Evolutionary conservation across 805 yeast genomes (phyloP), one percentile per base, ranked within the genome.

Genomic region (Nakazawaea ambrosiae): DNA sequence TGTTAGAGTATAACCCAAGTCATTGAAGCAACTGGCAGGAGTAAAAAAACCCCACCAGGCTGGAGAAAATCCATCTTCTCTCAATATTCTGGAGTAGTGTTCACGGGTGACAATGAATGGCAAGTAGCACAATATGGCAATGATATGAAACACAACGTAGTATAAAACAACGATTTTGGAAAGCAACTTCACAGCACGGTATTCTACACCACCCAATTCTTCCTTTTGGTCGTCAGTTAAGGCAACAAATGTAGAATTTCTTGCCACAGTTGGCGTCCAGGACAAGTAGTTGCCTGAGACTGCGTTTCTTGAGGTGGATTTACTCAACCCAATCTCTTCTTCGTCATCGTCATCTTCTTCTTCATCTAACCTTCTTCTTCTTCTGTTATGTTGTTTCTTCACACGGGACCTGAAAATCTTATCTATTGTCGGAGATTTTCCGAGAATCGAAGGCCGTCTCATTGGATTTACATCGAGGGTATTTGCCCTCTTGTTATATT

Each of bases 121-220:
- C 0, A 81, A 65, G 15, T 81, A 57, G 36, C 75, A 61, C 0
- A 70, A 47, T 22, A 77, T 50, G 0, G 73, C 75, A 18, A 79
- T 25, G 4, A 83, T 42, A 50, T 84, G 87, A 51, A 86, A 78
- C 0, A 96, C 95, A 39, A 88, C 45, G 49, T 85, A 88, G 52
- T 85, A 92, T 5, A 57, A 41, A 1, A 75, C 53, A 11, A 90
- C 58, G 31, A 90, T 72, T 45, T 73, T 71, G 41, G 82, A 75
- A 40, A 92, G 61, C 8, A 88, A 61, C 51, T 87, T 87, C 41
- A 85, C 70, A 0, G 99, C 87, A 31, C 97, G 71, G 55, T 92
- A 92, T 53, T 92, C 99, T 12, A 92, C 96, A 34, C 98, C 99
- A 27, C 98, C 99, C 27, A 92, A 62, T 55, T 92, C 99, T 42